A percentile compares a stretch with the other conserved stretches of the same genome.
These are phyloP conservation scores for Dunaliella primolecta DNA, from an alignment of 139 green algal genomes.

Conservation along the genomic window DNA sequence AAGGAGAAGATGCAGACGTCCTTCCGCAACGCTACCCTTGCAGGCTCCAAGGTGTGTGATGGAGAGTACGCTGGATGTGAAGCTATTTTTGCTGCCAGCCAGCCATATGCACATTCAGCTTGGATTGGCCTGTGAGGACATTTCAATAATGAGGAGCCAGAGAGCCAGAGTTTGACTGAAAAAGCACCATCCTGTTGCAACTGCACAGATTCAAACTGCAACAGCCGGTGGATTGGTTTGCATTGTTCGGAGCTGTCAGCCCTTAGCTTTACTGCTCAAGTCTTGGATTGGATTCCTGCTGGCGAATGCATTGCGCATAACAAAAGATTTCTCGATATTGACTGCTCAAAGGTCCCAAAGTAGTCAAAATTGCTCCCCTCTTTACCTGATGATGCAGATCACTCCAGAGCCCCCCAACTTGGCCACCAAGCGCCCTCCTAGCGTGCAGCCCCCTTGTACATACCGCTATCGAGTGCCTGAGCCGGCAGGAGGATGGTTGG, in stretches of 20 bases:
- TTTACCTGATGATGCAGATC: too few species aligned
- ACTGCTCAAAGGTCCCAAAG: too few species aligned
- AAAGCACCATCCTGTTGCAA: neutral
- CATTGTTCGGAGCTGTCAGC: too few species aligned
- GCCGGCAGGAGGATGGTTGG: conserved; percentile 44
- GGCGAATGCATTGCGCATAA: too few species aligned
- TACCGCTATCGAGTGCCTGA: conserved; percentile 35
- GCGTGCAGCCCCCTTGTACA: conserved; percentile 4
- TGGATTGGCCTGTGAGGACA: neutral
- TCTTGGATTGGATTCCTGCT: too few species aligned
- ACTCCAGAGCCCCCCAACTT: conserved; percentile 37
- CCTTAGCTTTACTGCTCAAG: too few species aligned
- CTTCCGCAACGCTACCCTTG: conserved; percentile 33
- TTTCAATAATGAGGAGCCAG: neutral
- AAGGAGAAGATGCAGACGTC: conserved; percentile 20
- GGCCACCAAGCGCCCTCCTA: conserved; percentile 33
- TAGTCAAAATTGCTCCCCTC: too few species aligned
- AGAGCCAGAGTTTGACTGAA: neutral
- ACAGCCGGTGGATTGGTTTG: too few species aligned
- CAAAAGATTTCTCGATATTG: too few species aligned
- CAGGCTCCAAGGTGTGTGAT: conserved; percentile 34
- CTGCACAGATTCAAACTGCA: neutral
- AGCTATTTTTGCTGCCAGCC: too few species aligned
- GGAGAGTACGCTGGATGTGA: neutral
- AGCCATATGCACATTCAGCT: too few species aligned